A percentile compares a stretch with the other conserved stretches of the same genome.
Evolutionary conservation across 768 basidiomycete species (phyloP).

Genomic region (Crassisporium funariophilum): DNA sequence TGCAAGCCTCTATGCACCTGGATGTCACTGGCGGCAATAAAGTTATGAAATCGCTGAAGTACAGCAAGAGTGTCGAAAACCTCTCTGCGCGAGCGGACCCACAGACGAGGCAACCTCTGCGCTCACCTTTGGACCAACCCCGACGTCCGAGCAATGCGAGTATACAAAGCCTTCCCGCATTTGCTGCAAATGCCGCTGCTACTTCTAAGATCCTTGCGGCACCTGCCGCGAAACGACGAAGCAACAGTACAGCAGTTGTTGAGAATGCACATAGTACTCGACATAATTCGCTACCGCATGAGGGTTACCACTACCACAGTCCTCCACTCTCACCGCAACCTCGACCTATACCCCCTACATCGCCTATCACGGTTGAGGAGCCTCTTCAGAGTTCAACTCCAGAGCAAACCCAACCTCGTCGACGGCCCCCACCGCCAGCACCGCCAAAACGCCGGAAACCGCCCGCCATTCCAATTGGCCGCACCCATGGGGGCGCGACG

Average conservation of each 20-base stretch:
- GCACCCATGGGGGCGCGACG: constrained; percentile 51
- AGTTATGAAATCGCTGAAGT: constrained; percentile 46
- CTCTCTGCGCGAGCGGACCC: constrained; percentile 36
- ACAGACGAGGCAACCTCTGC: constrained; percentile 27
- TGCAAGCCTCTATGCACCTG: constrained; percentile 35
- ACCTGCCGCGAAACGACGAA: constrained; percentile 17
- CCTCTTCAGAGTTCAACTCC: constrained; percentile 13
- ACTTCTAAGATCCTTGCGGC: constrained; percentile 4
- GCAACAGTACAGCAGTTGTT: constrained; percentile 13
- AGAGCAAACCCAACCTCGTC: constrained; percentile 25
- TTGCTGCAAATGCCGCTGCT: constrained; percentile 29
- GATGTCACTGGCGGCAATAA: constrained; percentile 40
- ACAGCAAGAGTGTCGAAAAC: constrained; percentile 69
- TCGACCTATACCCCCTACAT: constrained; percentile 9
- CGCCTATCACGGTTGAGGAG: constrained; percentile 1
- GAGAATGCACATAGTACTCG: constrained; percentile 11
- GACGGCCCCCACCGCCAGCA: constrained; percentile 64
- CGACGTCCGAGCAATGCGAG: constrained; percentile 44
- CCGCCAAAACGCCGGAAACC: constrained; percentile 71
- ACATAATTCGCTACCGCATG: constrained; percentile 18
- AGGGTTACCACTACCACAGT: constrained; percentile 13
- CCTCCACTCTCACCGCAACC: constrained; percentile 9
- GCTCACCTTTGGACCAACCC: constrained; percentile 36
- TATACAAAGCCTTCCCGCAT: constrained; percentile 36
- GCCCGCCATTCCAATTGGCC: constrained; percentile 63